Evolutionary conservation across 73 alveolate genomes (phyloP).

Genomic region (Symbiodinium pilosum): DNA sequence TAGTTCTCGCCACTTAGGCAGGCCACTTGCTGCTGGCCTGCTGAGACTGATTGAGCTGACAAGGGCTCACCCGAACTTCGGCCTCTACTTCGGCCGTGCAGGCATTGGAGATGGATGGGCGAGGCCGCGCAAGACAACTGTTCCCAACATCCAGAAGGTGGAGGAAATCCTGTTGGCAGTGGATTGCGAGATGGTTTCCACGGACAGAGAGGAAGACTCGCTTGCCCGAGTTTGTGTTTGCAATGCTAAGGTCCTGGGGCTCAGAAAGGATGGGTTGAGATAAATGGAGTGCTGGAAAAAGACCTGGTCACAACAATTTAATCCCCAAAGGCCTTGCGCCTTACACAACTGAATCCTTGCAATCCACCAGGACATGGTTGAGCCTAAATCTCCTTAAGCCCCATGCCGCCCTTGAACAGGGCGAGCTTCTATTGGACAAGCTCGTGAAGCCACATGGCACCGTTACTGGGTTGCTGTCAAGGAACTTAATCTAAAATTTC

Average conservation of each 20-base stretch:
- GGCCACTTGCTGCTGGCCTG: neutral
- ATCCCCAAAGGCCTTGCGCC: no score
- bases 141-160: neutral
- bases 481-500: no score
- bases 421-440: conserved; percentile 59
- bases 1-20: neutral
- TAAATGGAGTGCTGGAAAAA: no score
- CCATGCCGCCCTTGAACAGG: no score
- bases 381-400: no score
- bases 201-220: conserved; percentile 42
- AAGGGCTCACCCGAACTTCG: conserved; percentile 10
- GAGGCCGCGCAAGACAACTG: neutral
- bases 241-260: no score
- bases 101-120: neutral
- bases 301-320: no score
- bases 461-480: no score
- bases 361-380: no score
- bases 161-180: conserved; percentile 58
- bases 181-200: conserved; percentile 85
- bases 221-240: conserved; percentile 73
- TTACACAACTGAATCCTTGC: no score
- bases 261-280: no score
- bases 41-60: neutral
- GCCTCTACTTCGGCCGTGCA: neutral
- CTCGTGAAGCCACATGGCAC: conserved; percentile 51